Base-by-base conservation (phyloP, 1,139 yeast genomes). In the Hansenula lynferdii region DNA sequence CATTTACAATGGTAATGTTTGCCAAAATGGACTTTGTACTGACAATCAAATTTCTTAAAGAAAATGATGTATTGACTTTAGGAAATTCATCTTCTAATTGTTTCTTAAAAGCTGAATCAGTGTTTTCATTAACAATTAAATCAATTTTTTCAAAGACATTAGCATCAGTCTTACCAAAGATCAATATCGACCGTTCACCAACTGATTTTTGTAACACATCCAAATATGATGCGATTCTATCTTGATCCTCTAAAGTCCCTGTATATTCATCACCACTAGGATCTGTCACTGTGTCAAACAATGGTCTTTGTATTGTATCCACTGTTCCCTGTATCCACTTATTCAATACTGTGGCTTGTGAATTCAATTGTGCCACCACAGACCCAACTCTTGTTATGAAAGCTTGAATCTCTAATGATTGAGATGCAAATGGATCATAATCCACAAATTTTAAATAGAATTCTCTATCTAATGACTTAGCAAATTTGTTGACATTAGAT, bases 211-310 rank as follows among this genome's bases (percentile, higher is more conserved):
- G 79, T 5, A 89, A 48, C 8, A 79, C 75, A 42, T 80, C 84
- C 38, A 89, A 65, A 43, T 80, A 75, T 1, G 77, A 70, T 32
- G 79, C 79, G 0, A 81, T 81, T 42, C 71, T 69, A 42, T 83
- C 94, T 58, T 90, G 97, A 34, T 75, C 80, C 31, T 76, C 75
- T 36, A 90, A 67, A 0, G 94, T 79, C 14, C 72, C 73, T 20
- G 77, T 80, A 56, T 89, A 92, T 50, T 89, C 97, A 39, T 78
- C 85, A 16, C 94, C 95, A 43, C 78, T 78, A 2, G 83, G 80
- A 21, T 64, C 67, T 3, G 65, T 61, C 14, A 64, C 65, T 6
- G 57, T 56, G 38, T 69, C 69, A 36, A 63, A 64, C 27, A 77
- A 64, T 8, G 72, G 80, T 37, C 64, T 67, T 39, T 63, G 59